Evolutionary conservation across 352 stramenopile species (phyloP), one percentile per base, ranked within the genome.

Genomic region (Pythium diclinum): DNA sequence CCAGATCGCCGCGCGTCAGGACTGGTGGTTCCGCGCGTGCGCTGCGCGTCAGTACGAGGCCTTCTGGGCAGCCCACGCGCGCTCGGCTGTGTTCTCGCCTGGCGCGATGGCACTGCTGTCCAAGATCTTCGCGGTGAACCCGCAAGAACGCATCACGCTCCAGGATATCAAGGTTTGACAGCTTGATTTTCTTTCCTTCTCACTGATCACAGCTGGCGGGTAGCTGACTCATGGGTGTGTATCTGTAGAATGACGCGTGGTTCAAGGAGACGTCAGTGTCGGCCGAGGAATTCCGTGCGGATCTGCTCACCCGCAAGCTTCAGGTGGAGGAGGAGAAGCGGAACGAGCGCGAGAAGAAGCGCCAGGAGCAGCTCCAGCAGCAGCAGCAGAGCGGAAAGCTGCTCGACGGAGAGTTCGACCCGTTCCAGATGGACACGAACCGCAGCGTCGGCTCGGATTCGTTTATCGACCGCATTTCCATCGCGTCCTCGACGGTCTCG

Each of bases 11-110:
- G 78, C 82, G 6, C 83, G 78, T 56, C 85, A 92, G 61, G 90
- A 97, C 71, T 97, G 89, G 89, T 97, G 89, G 88, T 96, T 95
- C 72, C 75, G 85, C 33, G 82, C 83, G 3, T 92, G 82, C 42
- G 78, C 83, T 4, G 75, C 82, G 17, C 72, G 84, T 36, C 82
- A 91, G 67, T 83, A 92, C 59, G 79, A 94, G 40, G 80, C 81
- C 2, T 94, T 94, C 63, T 94, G 85, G 85, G 81, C 80, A 1
- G 83, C 82, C 14, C 85, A 94, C 63, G 71, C 68, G 32, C 83
- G 85, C 64, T 87, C 81, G 13, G 83, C 82, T 19, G 71, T 67
- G n/a, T 94, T 94, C 63, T 94, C 85, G 25, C 59, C 76, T 21
- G 78, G 79, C 6, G 85, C 85, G 19, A 94, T 86, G 79, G 70